Conservation (phyloP, 805 yeast genomes). For the Aciculoconidium aculeatum region DNA sequence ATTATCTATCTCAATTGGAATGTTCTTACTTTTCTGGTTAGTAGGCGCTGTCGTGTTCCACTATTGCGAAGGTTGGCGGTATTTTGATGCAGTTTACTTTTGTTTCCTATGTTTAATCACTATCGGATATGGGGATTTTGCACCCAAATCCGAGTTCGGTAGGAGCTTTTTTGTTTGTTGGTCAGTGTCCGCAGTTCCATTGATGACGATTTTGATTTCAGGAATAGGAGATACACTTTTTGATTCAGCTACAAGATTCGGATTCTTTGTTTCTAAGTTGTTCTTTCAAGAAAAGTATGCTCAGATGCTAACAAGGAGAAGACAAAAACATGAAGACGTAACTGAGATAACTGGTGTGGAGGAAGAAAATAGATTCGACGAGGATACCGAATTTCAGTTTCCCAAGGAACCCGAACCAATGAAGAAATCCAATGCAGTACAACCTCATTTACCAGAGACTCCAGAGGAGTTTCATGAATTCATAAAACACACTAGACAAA, state of each 20-base stretch:
- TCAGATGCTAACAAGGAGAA: slow-evolving; percentile 1
- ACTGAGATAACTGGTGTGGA: slow-evolving; percentile 1
- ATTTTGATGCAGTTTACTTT: slow-evolving; percentile 68
- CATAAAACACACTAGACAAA: too few species aligned
- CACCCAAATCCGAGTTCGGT: slow-evolving; percentile 61
- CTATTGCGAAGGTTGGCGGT: slow-evolving; percentile 63
- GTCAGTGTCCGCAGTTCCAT: slow-evolving; percentile 79
- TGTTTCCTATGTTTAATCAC: slow-evolving; percentile 71
- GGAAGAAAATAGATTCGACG: slow-evolving; percentile 5
- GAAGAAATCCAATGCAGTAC: too few species aligned
- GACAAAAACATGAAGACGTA: slow-evolving; percentile 5
- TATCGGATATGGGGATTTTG: slow-evolving; percentile 78
- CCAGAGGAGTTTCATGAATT: too few species aligned
- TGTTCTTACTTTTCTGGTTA: slow-evolving; percentile 59
- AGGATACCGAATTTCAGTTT: slow-evolving; percentile 1
- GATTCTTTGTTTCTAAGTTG: slow-evolving; percentile 8
- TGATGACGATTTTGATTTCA: slow-evolving; percentile 77
- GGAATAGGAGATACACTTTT: slow-evolving; percentile 60
- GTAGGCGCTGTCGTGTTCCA: slow-evolving; percentile 66
- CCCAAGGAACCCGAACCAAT: neutral
- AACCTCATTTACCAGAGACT: neutral
- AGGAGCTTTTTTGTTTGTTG: slow-evolving; percentile 69
- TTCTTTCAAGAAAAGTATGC: slow-evolving; percentile 3
- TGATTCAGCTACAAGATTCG: slow-evolving; percentile 17
- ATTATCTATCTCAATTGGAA: slow-evolving; percentile 31